phyloP scores from a whole-genome alignment of 768 basidiomycete species.

The Termitomyces sp. region DNA sequence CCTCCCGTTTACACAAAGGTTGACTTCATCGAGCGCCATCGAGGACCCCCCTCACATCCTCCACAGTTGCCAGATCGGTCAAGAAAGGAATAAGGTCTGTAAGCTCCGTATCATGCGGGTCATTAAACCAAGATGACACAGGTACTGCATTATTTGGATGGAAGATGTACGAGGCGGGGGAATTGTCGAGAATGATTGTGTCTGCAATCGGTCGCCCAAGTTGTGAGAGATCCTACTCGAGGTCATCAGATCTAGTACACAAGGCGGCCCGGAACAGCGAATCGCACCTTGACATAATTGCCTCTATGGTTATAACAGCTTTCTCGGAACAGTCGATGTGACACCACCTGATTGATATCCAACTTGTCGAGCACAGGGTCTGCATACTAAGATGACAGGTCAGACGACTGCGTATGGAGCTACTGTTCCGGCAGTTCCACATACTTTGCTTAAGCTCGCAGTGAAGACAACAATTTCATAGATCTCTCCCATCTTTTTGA shows the following conservation, averaged over 20 bases:
- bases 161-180: slow-evolving; percentile 98
- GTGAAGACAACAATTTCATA: slow-evolving; percentile 99
- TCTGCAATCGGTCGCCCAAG: slow-evolving; percentile 90
- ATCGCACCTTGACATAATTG: slow-evolving; percentile 91
- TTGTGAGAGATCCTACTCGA: slow-evolving; percentile 87
- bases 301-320: slow-evolving; percentile 99
- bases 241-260: neutral
- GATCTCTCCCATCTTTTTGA: slow-evolving; percentile 97
- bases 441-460: slow-evolving; percentile 93
- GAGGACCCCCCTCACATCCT: slow-evolving; percentile 88
- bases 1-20: slow-evolving; percentile 6
- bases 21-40: slow-evolving; percentile 67
- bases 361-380: slow-evolving; percentile 98
- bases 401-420: slow-evolving; percentile 1
- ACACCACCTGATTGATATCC: slow-evolving; percentile 86
- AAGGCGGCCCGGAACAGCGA: neutral
- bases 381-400: slow-evolving; percentile 64
- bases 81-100: slow-evolving; percentile 95
- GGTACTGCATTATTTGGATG: slow-evolving; percentile 99
- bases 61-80: slow-evolving; percentile 76
- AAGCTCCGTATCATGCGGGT: slow-evolving; percentile 96
- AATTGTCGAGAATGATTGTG: slow-evolving; percentile 98
- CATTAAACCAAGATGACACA: slow-evolving; percentile 99
- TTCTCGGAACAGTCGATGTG: slow-evolving; percentile 93
- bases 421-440: slow-evolving; percentile 15